Evolutionary conservation across 371 early-diverging fungal species (phyloP), one percentile per base, ranked within the genome.

Genomic region (Apophysomyces ossiformis): DNA sequence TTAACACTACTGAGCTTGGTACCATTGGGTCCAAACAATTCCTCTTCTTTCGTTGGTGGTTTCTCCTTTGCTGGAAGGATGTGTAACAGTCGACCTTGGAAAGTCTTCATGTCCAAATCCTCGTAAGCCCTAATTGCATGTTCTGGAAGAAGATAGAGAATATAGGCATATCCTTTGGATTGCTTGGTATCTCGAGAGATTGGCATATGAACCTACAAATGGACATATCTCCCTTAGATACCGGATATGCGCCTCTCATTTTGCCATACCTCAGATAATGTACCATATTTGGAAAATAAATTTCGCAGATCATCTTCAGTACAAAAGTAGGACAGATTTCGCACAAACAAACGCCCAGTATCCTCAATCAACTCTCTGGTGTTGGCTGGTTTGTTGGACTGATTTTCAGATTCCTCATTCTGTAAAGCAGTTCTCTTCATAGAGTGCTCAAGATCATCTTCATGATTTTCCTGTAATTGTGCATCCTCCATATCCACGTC

Each of bases 91-190:
- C 99, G 89, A 32, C 99, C 99, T 82, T 93, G 92, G 75, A 97
- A 97, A 56, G 91, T 89, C 67, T 85, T 85, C 70, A 88, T 89
- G 74, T 97, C 95, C 65, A 96, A 67, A 5, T 83, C 76, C 63
- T 84, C 77, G 72, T 86, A 97, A 4, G 98, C 98, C 39, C 87
- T 90, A 64, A 97, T 83, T 4, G 98, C 99, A 74, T 99, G 94
- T 70, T 96, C 96, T 7, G 98, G 97, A 54, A 96, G 54, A 59
- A 95, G 73, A 66, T 79, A 99, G 21, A 91, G 76, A 21, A 98
- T 81, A 67, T 96, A 98, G 0, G 96, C 97, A 71, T 89, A 95
- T 4, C 99, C 99, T 71, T 95, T 95, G 66, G 97, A 90, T 69
- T 92, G 87, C 70, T 96, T 95, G 63, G 96, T 95, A 62, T 93